A percentile compares a stretch with the other conserved stretches of the same genome.
Conservation (phyloP, 2,329 filamentous ascomycete species). For the Cadophora sp. region DNA sequence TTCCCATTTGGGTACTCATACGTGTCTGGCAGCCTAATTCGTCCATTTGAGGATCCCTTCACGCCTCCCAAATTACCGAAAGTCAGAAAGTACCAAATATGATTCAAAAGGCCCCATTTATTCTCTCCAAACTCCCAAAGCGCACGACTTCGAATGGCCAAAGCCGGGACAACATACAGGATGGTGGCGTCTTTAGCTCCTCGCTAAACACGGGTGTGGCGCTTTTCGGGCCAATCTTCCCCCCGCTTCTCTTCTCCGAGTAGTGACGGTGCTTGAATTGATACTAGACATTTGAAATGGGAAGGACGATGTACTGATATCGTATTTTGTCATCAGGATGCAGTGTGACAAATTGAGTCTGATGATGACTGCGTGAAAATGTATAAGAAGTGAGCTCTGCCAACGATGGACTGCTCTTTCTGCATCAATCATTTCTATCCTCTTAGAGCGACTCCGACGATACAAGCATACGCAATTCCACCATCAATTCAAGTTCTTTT, state of each 20-base stretch:
- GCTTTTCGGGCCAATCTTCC: constrained; percentile 11
- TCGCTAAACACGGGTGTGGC: constrained; percentile 17
- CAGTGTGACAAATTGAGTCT: background rate
- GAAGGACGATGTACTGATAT: background rate
- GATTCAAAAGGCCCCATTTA: too few relatives aligned
- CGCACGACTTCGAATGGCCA: background rate
- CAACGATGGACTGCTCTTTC: too few relatives aligned
- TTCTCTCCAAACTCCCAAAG: too few relatives aligned
- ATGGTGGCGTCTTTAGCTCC: background rate
- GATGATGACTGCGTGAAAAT: background rate
- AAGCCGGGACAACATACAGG: background rate
- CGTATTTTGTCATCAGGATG: background rate
- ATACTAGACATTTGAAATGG: background rate
- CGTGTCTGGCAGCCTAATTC: too few relatives aligned
- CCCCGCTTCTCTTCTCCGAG: constrained; percentile 9
- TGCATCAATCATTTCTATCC: too few relatives aligned
- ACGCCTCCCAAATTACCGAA: too few relatives aligned
- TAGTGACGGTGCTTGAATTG: background rate
- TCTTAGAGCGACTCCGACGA: too few relatives aligned
- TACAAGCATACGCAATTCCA: background rate
- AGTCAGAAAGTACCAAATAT: too few relatives aligned
- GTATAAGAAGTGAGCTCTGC: background rate
- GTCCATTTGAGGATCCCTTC: too few relatives aligned
- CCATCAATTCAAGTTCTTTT: background rate
- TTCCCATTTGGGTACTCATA: too few relatives aligned